Percentiles rank a stretch among this genome's conserved stretches.
Conservation (phyloP, 1,284 basidiomycete species). For the Malassezia nana region DNA sequence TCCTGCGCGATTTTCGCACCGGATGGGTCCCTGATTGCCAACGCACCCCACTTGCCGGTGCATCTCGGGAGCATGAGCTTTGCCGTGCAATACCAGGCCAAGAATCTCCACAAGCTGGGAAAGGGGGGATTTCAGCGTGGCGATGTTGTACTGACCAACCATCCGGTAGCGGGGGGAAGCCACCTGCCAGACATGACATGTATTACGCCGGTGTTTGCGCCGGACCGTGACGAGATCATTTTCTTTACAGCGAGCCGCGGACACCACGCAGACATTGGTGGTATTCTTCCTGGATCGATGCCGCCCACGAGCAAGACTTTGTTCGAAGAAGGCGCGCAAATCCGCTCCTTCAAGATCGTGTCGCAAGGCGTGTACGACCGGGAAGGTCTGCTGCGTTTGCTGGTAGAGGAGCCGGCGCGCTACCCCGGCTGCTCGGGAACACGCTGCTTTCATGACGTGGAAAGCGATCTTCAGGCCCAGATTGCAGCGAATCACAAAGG, state of each 20-base stretch:
- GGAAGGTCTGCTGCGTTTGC: conserved; percentile 63
- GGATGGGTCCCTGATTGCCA: conserved; percentile 79
- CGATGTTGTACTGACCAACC: conserved; percentile 83
- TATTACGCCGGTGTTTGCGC: conserved; percentile 76
- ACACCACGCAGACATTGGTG: conserved; percentile 58
- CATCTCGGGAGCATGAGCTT: conserved; percentile 55
- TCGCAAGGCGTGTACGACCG: conserved; percentile 68
- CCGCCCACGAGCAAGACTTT: conserved; percentile 80
- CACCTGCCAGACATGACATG: conserved; percentile 66
- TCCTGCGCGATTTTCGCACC: conserved; percentile 79
- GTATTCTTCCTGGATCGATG: conserved; percentile 76
- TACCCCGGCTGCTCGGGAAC: conserved; percentile 54
- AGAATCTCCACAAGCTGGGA: conserved; percentile 53
- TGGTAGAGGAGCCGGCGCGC: conserved; percentile 74
- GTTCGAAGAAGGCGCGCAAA: conserved; percentile 86
- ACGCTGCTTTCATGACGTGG: conserved; percentile 63
- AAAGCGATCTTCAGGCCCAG: conserved; percentile 88
- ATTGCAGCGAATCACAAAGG: conserved; percentile 94
- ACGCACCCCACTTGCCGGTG: conserved; percentile 70
- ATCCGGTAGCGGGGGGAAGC: conserved; percentile 69
- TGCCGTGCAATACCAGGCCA: conserved; percentile 81
- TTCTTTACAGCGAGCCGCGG: conserved; percentile 85
- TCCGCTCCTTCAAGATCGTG: conserved; percentile 87
- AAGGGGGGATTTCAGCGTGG: conserved; percentile 58
- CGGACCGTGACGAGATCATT: conserved; percentile 59